Conservation (phyloP, 2,329 filamentous ascomycete species). For the Hypoxylon sp. region DNA sequence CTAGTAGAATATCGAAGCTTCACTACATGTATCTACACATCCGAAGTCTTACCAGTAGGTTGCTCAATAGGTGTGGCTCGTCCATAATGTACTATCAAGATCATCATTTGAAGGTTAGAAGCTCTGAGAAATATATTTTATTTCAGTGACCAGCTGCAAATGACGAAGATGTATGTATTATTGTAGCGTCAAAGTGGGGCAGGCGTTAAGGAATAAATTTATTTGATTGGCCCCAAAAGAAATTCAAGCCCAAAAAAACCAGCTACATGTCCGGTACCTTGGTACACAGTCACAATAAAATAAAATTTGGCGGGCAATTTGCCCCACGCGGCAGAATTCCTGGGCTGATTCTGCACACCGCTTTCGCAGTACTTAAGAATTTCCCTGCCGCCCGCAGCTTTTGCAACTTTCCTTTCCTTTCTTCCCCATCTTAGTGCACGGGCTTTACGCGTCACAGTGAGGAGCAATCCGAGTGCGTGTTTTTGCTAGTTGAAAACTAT, state of each 20-base stretch:
- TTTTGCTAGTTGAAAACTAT: slow-evolving; percentile 94
- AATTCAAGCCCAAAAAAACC: neutral
- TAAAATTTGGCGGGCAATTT: neutral
- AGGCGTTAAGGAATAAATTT: neutral
- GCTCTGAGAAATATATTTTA: too few species aligned
- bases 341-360: slow-evolving; percentile 41
- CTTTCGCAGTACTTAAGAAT: slow-evolving; percentile 38
- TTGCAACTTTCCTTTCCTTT: slow-evolving; percentile 56
- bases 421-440: slow-evolving; percentile 74
- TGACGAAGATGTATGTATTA: too few species aligned
- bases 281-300: neutral
- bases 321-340: slow-evolving; percentile 40
- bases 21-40: too few species aligned
- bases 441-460: slow-evolving; percentile 88
- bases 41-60: too few species aligned
- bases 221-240: slow-evolving; percentile 12
- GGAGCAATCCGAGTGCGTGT: slow-evolving; percentile 88
- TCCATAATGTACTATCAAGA: neutral
- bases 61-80: neutral
- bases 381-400: slow-evolving; percentile 28
- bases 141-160: too few species aligned
- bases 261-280: too few species aligned
- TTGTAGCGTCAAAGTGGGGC: neutral
- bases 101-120: neutral
- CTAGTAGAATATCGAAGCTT: too few species aligned